phyloP scores from a whole-genome alignment of 2,329 filamentous ascomycete genomes.

The Meredithiella fracta region DNA sequence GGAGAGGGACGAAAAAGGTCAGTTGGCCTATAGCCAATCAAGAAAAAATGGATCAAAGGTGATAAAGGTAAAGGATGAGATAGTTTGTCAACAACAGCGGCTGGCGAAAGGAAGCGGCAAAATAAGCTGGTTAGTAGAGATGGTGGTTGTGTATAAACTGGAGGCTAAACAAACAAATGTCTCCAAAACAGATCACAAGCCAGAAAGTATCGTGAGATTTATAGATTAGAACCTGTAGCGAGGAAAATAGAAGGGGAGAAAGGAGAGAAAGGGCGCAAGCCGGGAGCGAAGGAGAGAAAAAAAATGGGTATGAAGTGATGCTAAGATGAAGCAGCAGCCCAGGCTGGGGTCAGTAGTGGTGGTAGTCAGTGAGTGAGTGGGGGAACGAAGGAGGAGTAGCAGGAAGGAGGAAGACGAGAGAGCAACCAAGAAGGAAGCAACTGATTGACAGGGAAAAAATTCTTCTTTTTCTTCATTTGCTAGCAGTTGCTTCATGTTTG shows the following conservation, averaged over 20 bases:
- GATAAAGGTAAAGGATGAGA: neutral
- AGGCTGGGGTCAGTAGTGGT: too few species aligned
- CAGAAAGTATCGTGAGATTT: neutral
- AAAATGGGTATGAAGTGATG: constrained; percentile 1
- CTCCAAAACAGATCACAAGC: neutral
- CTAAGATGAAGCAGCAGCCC: neutral
- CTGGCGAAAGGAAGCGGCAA: neutral
- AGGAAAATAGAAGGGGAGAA: constrained; percentile 2
- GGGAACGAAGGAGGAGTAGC: neutral
- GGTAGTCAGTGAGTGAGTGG: neutral
- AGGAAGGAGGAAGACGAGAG: neutral
- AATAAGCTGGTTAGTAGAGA: neutral
- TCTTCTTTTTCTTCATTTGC: neutral
- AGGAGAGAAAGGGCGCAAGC: neutral
- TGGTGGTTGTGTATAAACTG: neutral
- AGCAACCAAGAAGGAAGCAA: constrained; percentile 2
- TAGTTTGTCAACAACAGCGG: constrained; percentile 4
- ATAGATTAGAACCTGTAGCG: neutral
- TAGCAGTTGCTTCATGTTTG: neutral
- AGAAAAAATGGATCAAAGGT: neutral
- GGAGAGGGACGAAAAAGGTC: neutral
- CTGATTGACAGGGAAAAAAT: constrained; percentile 3
- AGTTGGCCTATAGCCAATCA: neutral
- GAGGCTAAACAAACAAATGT: constrained; percentile 1
- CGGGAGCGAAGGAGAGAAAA: neutral